Conservation (phyloP, 1,284 basidiomycete genomes). For the Neonothopanus nambi region DNA sequence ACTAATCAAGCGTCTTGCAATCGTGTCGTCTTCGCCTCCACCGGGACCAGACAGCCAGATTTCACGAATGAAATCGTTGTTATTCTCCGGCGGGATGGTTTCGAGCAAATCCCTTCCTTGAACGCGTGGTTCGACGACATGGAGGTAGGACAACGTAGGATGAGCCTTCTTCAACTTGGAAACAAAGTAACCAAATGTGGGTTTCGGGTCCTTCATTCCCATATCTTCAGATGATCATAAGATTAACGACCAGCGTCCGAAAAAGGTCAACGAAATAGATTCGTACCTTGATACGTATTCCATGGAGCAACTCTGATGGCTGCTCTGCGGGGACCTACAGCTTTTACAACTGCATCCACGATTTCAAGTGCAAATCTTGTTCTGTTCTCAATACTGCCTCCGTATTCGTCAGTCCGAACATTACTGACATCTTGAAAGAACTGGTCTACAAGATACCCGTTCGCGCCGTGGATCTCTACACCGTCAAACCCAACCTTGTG, state of each 20-base stretch:
- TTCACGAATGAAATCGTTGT: slow-evolving; percentile 36
- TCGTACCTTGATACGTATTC: slow-evolving; percentile 37
- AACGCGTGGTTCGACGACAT: slow-evolving; percentile 50
- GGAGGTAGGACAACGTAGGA: slow-evolving; percentile 57
- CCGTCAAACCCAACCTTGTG: slow-evolving; percentile 44
- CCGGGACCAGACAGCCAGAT: slow-evolving; percentile 29
- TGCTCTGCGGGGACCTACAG: slow-evolving; percentile 35
- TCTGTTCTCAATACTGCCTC: slow-evolving; percentile 48
- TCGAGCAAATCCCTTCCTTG: slow-evolving; percentile 17
- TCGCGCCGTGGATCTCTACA: slow-evolving; percentile 34
- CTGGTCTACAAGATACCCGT: slow-evolving; percentile 40
- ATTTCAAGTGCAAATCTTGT: slow-evolving; percentile 43
- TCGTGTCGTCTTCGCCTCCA: slow-evolving; percentile 18
- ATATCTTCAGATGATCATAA: slow-evolving; percentile 39
- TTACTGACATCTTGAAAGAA: slow-evolving; percentile 39
- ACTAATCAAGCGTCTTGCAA: slow-evolving; percentile 41
- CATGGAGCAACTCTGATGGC: slow-evolving; percentile 58
- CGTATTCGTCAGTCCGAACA: slow-evolving; percentile 50
- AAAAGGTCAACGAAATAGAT: neutral
- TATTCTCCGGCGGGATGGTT: slow-evolving; percentile 23
- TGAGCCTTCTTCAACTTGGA: slow-evolving; percentile 29
- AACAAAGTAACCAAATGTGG: slow-evolving; percentile 41
- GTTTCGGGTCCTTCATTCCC: slow-evolving; percentile 48
- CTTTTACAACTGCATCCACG: slow-evolving; percentile 34
- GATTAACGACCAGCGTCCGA: neutral